Conservation (phyloP, 164 flowering plant species). For the Santalum album region DNA sequence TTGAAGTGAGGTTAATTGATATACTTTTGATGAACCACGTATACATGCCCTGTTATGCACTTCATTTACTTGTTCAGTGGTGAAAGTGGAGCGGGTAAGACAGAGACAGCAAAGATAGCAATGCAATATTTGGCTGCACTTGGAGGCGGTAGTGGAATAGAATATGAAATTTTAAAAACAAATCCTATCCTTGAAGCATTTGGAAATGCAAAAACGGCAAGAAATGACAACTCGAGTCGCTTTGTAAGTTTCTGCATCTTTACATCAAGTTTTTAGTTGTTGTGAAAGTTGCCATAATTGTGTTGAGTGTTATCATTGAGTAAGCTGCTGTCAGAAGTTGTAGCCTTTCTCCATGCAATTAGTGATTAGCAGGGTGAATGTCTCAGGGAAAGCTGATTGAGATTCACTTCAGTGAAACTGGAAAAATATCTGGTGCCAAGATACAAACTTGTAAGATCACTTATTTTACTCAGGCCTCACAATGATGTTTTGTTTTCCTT, state of each 20-base stretch:
- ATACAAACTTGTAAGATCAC: constrained; percentile 88
- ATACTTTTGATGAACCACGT: no score
- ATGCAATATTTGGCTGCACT: constrained; percentile 99
- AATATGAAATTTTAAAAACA: constrained; percentile 86
- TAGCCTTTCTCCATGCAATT: not conserved
- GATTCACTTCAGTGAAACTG: constrained; percentile 89
- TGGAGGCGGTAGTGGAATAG: constrained; percentile 98
- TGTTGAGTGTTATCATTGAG: not conserved
- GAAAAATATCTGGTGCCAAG: constrained; percentile 92
- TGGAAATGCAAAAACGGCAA: constrained; percentile 94
- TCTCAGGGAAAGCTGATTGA: constrained; percentile 96
- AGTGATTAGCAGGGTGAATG: constrained; percentile 1
- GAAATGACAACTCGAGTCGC: constrained; percentile 99
- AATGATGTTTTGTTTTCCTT: not conserved
- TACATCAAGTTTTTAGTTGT: constrained; percentile 5
- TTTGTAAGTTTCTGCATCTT: constrained; percentile 58
- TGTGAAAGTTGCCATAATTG: not conserved
- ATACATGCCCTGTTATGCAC: not conserved
- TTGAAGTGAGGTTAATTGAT: no score
- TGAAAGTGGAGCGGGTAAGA: constrained; percentile 99
- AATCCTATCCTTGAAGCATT: constrained; percentile 98
- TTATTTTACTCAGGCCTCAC: constrained; percentile 1
- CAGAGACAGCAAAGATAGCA: constrained; percentile 97
- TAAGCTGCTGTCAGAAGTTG: not conserved
- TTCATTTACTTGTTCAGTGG: constrained; percentile 52